These are phyloP conservation scores for Marasmius oreades DNA, from an alignment of 1,284 basidiomycete genomes.

Conservation along the genomic window DNA sequence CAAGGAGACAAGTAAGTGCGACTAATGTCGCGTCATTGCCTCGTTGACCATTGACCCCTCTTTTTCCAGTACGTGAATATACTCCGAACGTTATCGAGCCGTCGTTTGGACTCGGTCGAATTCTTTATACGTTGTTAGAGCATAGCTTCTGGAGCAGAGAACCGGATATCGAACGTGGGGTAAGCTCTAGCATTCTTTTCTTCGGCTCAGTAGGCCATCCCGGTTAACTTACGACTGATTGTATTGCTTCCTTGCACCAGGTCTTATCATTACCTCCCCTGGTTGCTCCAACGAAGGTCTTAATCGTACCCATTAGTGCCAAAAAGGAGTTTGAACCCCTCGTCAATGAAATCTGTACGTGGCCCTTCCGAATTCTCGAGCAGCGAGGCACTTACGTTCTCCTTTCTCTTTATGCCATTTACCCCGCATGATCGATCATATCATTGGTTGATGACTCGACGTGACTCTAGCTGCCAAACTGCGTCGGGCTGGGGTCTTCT, in stretches of 20 bases:
- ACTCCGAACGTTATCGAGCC: slow-evolving; percentile 99
- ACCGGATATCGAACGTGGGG: slow-evolving; percentile 85
- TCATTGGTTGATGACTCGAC: neutral
- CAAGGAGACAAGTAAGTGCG: slow-evolving; percentile 78
- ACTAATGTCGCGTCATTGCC: slow-evolving; percentile 7
- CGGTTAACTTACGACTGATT: slow-evolving; percentile 14
- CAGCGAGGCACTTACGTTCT: slow-evolving; percentile 7
- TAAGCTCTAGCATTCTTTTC: slow-evolving; percentile 40
- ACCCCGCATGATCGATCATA: slow-evolving; percentile 3
- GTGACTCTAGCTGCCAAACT: slow-evolving; percentile 70
- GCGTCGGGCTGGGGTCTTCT: slow-evolving; percentile 85
- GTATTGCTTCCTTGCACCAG: slow-evolving; percentile 7
- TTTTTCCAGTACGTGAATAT: slow-evolving; percentile 79
- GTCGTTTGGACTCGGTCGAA: slow-evolving; percentile 96
- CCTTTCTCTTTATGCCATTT: slow-evolving; percentile 9
- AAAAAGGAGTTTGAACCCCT: slow-evolving; percentile 85
- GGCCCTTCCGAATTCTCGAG: slow-evolving; percentile 2
- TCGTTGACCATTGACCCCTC: slow-evolving; percentile 9
- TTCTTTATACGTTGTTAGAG: slow-evolving; percentile 92
- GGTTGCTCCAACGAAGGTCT: slow-evolving; percentile 95
- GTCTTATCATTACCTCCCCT: slow-evolving; percentile 77
- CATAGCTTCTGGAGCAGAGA: slow-evolving; percentile 96
- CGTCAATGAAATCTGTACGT: slow-evolving; percentile 88
- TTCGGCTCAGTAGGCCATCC: slow-evolving; percentile 5
- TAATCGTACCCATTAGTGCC: slow-evolving; percentile 94